Base-by-base conservation (phyloP, 208 protist species). In the Wallacemonas sp. region DNA sequence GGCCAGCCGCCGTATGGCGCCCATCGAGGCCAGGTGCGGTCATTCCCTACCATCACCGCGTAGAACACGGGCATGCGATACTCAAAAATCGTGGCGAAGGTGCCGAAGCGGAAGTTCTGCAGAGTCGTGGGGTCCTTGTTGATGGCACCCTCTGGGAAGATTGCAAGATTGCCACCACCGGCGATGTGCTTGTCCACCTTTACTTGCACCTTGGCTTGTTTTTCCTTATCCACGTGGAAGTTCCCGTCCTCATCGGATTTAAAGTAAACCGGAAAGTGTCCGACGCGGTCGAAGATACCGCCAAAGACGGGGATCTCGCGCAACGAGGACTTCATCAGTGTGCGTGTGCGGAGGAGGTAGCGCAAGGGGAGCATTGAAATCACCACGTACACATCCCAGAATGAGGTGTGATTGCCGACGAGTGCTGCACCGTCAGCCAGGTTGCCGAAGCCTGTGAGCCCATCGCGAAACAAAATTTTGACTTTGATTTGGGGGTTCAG, bases 241-340 rank as follows among this genome's bases (percentile, higher is more conserved):
- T 72, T 69, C 2, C 76, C 72, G 21, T 80, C 78, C 28, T 66
- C 72, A 41, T 87, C 80, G 30, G 75, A 81, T 49, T 77, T 90
- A 75, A 90, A 92, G 77, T 84, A 90, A 12, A 92, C 86, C 2
- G 86, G 86, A 55, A 89, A 92, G 77, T 92, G 81, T 2, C 86
- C 86, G 39, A 84, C 79, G 30, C 73, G 74, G 58, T 82, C 69
- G 39, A 83, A 82, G 51, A 78, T 55, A 44, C 67, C 70, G 26
- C 83, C 83, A 46, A 85, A 85, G 66, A 90, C 63, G 6, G 83
- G 83, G 38, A 90, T 80, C 0, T 70, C 27, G 11, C 66, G 59
- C 45, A 90, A 72, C 22, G 77, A 77, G 33, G 69, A 45, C 68
- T 87, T 90, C 65, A 87, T 73, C 31, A 86, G 47, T 2, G 80